phyloP scores from a whole-genome alignment of 176 grass and related monocot genomes.

The Zoysia pacifica region DNA sequence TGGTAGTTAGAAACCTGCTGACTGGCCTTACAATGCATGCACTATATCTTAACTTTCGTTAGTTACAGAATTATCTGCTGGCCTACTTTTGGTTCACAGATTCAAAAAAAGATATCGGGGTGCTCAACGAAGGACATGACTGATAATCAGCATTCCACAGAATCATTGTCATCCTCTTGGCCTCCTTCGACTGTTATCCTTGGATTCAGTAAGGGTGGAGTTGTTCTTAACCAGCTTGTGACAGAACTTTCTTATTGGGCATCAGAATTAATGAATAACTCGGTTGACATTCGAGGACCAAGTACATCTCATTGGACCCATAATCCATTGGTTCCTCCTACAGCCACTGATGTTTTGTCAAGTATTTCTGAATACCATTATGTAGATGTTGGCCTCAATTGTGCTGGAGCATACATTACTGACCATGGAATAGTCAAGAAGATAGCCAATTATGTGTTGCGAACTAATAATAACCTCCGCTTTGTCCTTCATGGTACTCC shows the following conservation, averaged over 20 bases:
- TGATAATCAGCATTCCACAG: constrained; percentile 23
- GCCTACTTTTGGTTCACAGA: constrained; percentile 40
- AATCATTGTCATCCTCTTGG: constrained; percentile 11
- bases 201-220: constrained; percentile 91
- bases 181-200: constrained; percentile 64
- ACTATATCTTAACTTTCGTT: not conserved
- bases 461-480: constrained; percentile 27
- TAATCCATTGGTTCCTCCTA: constrained; percentile 49
- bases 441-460: constrained; percentile 35
- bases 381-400: constrained; percentile 83
- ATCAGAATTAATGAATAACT: constrained; percentile 24
- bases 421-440: constrained; percentile 52
- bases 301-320: not conserved
- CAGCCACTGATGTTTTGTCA: constrained; percentile 48
- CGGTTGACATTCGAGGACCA: not conserved
- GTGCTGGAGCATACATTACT: constrained; percentile 79
- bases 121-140: constrained; percentile 31
- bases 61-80: not conserved
- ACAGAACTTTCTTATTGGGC: constrained; percentile 65
- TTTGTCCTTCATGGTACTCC: constrained; percentile 81
- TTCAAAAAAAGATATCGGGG: constrained; percentile 35
- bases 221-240: constrained; percentile 78
- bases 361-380: constrained; percentile 82
- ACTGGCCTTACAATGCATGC: not conserved
- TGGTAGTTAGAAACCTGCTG: not conserved